Evolutionary conservation across 2,329 filamentous ascomycete species (phyloP).

Genomic region (Lithohypha guttulata): DNA sequence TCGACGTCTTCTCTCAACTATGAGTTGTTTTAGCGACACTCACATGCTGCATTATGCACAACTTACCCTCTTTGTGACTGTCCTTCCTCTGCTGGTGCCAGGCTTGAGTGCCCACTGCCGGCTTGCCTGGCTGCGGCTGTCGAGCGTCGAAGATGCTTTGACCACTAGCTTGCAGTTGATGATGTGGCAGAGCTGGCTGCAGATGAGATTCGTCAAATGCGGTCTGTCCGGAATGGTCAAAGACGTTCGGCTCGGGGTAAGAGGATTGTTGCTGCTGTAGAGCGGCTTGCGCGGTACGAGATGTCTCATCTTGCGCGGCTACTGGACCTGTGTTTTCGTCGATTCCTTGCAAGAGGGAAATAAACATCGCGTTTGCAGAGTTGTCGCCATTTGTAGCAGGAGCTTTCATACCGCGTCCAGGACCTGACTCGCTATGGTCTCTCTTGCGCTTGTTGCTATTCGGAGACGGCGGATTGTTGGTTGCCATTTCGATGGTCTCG

Average conservation of each 20-base stretch:
- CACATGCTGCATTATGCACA: too few species aligned
- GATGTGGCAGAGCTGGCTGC: slow-evolving; percentile 26
- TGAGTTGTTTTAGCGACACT: slow-evolving; percentile 3
- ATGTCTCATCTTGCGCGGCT: slow-evolving; percentile 26
- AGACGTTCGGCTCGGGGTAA: slow-evolving; percentile 32
- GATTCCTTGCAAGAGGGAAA: slow-evolving; percentile 38
- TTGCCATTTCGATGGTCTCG: not conserved
- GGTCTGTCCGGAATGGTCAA: slow-evolving; percentile 24
- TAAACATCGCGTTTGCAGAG: slow-evolving; percentile 23
- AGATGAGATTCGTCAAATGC: slow-evolving; percentile 16
- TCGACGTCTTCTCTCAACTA: slow-evolving; percentile 88
- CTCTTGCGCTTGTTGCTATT: slow-evolving; percentile 22
- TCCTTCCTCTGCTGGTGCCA: slow-evolving; percentile 97
- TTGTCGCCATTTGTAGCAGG: slow-evolving; percentile 16
- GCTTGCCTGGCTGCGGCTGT: slow-evolving; percentile 50
- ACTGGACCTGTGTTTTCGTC: slow-evolving; percentile 43
- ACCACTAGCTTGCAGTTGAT: slow-evolving; percentile 35
- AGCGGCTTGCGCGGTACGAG: slow-evolving; percentile 38
- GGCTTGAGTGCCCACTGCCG: slow-evolving; percentile 86
- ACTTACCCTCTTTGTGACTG: slow-evolving; percentile 93
- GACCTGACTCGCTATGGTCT: slow-evolving; percentile 15
- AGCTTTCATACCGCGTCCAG: slow-evolving; percentile 14
- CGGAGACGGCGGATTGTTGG: slow-evolving; percentile 7
- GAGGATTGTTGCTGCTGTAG: slow-evolving; percentile 35
- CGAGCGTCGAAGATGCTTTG: slow-evolving; percentile 27